Evolutionary conservation across 2,329 filamentous ascomycete species (phyloP).

Genomic region (Stagonosporopsis tanaceti): DNA sequence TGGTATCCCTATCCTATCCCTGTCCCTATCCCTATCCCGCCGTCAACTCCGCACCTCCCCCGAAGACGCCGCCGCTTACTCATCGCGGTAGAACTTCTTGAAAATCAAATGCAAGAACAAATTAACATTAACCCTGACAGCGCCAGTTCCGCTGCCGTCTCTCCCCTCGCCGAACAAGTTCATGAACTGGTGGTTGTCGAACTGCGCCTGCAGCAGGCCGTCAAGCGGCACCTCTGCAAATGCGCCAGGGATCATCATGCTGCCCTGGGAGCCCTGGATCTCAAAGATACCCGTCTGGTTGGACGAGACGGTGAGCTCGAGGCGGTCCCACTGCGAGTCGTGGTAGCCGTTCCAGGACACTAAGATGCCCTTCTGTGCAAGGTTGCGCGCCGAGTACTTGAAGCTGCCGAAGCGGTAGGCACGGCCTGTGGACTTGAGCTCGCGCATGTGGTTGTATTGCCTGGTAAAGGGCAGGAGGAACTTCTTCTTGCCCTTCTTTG

Average conservation of each 20-base stretch:
- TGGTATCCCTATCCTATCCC: constrained; percentile 6
- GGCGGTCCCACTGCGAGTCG: constrained; percentile 85
- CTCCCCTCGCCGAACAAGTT: constrained; percentile 71
- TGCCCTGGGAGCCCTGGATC: constrained; percentile 87
- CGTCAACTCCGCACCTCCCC: neutral
- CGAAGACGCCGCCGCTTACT: constrained; percentile 17
- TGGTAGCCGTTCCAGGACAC: constrained; percentile 88
- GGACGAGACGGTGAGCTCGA: constrained; percentile 92
- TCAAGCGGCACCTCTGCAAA: constrained; percentile 89
- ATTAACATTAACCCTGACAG: constrained; percentile 91
- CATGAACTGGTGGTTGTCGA: constrained; percentile 96
- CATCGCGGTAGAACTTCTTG: constrained; percentile 88
- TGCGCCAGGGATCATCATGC: constrained; percentile 95
- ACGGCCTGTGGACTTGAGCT: constrained; percentile 89
- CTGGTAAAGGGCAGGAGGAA: constrained; percentile 97
- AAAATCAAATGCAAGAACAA: constrained; percentile 95
- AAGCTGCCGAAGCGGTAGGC: constrained; percentile 97
- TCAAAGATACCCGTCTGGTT: constrained; percentile 95
- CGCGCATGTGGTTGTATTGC: constrained; percentile 97
- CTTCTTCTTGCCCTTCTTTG: constrained; percentile 93
- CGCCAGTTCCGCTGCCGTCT: constrained; percentile 37
- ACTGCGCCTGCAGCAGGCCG: constrained; percentile 93
- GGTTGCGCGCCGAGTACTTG: constrained; percentile 91
- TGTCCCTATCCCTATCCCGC: neutral
- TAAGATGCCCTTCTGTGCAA: constrained; percentile 92